Percentiles rank a stretch among this genome's conserved stretches.
Conservation (phyloP, 345 rosid species). For the Acer yangbiense region DNA sequence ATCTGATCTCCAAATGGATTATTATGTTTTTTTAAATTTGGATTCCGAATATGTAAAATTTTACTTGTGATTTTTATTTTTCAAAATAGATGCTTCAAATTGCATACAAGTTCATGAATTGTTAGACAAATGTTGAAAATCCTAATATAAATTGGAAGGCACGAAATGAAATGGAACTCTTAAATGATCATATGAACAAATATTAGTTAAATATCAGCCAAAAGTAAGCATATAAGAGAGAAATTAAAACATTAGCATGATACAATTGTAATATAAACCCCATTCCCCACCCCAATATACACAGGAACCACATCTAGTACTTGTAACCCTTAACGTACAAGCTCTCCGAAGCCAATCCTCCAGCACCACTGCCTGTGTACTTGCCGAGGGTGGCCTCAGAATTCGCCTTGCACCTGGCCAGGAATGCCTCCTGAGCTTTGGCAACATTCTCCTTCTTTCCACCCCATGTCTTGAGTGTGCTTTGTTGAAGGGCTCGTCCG, state of each 20-base stretch:
- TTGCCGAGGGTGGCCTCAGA: conserved; percentile 87
- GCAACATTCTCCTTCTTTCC: conserved; percentile 79
- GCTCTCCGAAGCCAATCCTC: conserved; percentile 82
- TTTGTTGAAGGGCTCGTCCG: conserved; percentile 88
- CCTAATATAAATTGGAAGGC: not conserved
- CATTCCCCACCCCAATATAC: too few species aligned
- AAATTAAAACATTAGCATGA: not conserved
- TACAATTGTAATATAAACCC: not conserved
- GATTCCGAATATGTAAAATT: too few species aligned
- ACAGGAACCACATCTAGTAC: conserved; percentile 36
- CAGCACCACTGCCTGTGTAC: conserved; percentile 51
- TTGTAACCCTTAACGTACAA: conserved; percentile 83
- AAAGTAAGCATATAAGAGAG: not conserved
- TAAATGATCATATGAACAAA: too few species aligned
- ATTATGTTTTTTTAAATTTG: too few species aligned
- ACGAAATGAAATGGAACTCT: not conserved
- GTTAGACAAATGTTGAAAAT: not conserved
- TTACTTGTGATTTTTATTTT: too few species aligned
- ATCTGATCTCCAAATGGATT: too few species aligned
- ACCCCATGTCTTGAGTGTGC: conserved; percentile 89
- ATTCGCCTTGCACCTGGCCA: conserved; percentile 77
- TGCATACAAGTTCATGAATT: too few species aligned
- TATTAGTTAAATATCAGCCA: not conserved
- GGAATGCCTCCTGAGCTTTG: conserved; percentile 76
- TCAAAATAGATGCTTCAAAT: too few species aligned